phyloP scores from a whole-genome alignment of 257 asterid species.

The Nicotiana attenuata region DNA sequence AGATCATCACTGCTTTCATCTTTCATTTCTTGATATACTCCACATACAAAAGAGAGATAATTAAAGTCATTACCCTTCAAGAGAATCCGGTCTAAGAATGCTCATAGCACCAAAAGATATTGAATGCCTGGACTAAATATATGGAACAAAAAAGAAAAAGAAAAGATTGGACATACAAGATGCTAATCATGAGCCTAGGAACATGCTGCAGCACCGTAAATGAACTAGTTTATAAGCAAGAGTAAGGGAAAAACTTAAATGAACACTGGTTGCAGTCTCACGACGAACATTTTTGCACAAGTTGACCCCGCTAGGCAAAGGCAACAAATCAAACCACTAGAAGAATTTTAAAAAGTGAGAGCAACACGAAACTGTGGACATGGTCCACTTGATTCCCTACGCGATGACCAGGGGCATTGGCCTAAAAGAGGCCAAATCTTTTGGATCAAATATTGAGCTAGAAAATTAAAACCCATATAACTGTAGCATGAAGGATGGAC shows the following conservation, averaged over 20 bases:
- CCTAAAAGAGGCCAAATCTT: neutral
- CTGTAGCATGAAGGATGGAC: neutral
- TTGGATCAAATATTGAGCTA: neutral
- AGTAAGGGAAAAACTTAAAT: neutral
- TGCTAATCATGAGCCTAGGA: neutral
- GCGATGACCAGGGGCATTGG: neutral
- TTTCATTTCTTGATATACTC: too few relatives aligned
- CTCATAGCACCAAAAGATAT: too few relatives aligned
- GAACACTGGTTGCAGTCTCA: neutral
- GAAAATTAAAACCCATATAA: neutral
- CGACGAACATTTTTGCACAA: too few relatives aligned
- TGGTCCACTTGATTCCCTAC: neutral
- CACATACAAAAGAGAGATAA: too few relatives aligned
- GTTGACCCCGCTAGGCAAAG: too few relatives aligned
- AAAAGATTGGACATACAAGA: too few relatives aligned
- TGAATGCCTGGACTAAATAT: too few relatives aligned
- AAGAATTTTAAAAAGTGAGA: neutral
- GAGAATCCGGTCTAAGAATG: too few relatives aligned
- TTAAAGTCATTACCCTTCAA: too few relatives aligned
- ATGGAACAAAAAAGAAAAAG: too few relatives aligned
- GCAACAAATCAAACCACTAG: neutral
- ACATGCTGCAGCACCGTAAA: constrained; percentile 4
- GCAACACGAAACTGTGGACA: neutral
- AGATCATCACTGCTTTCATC: too few relatives aligned
- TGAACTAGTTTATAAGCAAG: neutral